Conservation (phyloP, 495 filamentous ascomycete species). For the Friedmanniomyces simplex region DNA sequence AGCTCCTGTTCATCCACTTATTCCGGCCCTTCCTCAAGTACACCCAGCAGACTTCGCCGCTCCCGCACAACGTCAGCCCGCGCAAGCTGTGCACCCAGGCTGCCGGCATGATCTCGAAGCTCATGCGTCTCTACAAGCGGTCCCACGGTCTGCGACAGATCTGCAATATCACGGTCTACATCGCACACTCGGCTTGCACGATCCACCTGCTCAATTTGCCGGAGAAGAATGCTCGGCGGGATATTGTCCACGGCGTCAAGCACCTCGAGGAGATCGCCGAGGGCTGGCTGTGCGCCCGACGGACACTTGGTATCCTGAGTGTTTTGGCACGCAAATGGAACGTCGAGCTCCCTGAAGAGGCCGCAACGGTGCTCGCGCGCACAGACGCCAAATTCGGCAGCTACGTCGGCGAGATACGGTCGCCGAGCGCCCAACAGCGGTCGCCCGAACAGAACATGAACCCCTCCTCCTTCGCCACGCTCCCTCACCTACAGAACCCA, state of each 20-base stretch:
- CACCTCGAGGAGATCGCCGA: conserved; percentile 94
- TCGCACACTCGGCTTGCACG: conserved; percentile 83
- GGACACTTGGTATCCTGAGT: conserved; percentile 75
- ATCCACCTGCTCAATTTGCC: conserved; percentile 90
- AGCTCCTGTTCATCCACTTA: conserved; percentile 90
- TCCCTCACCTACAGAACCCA: neutral
- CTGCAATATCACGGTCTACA: conserved; percentile 91
- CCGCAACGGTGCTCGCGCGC: conserved; percentile 57
- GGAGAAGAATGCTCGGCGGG: conserved; percentile 76
- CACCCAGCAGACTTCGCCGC: conserved; percentile 62
- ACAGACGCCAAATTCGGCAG: conserved; percentile 43
- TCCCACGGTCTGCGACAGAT: conserved; percentile 85
- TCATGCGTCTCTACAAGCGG: conserved; percentile 86
- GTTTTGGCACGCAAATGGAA: conserved; percentile 83
- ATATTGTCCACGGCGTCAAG: conserved; percentile 81
- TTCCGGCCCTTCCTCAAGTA: conserved; percentile 96
- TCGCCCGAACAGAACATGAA: neutral
- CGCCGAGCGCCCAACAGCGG: conserved; percentile 9
- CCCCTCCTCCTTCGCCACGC: neutral
- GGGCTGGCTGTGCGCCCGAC: conserved; percentile 80
- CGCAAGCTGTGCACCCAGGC: conserved; percentile 84
- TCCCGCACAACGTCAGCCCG: conserved; percentile 81
- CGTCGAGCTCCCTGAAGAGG: conserved; percentile 76
- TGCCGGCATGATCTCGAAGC: conserved; percentile 77
- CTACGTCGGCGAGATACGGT: conserved; percentile 17